Evolutionary conservation across 805 yeast species (phyloP).

Genomic region (Saturnispora besseyi): DNA sequence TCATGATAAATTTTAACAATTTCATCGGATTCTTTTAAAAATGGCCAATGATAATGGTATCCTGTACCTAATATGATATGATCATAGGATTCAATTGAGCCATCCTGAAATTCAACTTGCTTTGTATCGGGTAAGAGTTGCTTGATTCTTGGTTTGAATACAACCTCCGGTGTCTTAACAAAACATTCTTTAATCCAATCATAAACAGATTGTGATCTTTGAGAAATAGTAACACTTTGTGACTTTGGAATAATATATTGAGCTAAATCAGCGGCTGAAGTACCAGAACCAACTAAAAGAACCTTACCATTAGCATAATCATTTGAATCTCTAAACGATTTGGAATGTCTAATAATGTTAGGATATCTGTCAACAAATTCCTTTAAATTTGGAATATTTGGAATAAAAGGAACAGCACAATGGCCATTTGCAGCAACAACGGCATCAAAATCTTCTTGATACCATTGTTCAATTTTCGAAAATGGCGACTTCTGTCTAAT

Average conservation of each 20-base stretch:
- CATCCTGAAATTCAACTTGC: slow-evolving; percentile 27
- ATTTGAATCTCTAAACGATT: slow-evolving; percentile 38
- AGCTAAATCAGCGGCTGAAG: slow-evolving; percentile 36
- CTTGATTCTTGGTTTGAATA: slow-evolving; percentile 17
- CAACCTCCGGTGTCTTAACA: slow-evolving; percentile 9
- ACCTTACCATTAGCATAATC: slow-evolving; percentile 34
- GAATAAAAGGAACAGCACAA: slow-evolving; percentile 46
- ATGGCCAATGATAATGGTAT: slow-evolving; percentile 39
- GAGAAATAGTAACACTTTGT: slow-evolving; percentile 13
- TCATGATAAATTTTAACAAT: slow-evolving; percentile 10
- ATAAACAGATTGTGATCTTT: slow-evolving; percentile 19
- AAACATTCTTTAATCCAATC: slow-evolving; percentile 14
- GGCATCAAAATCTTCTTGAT: slow-evolving; percentile 45
- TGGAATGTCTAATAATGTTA: slow-evolving; percentile 44
- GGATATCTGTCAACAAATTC: slow-evolving; percentile 31
- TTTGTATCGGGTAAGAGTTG: slow-evolving; percentile 11
- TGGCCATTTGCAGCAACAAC: slow-evolving; percentile 58
- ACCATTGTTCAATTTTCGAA: slow-evolving; percentile 29
- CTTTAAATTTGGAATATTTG: slow-evolving; percentile 30
- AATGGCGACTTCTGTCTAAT: slow-evolving; percentile 10
- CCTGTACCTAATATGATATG: slow-evolving; percentile 43
- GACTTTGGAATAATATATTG: slow-evolving; percentile 27
- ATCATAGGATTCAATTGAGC: slow-evolving; percentile 29
- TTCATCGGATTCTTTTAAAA: slow-evolving; percentile 16
- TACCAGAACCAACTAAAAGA: slow-evolving; percentile 35